Evolutionary conservation across 1,284 basidiomycete species (phyloP).

Genomic region (Sporisorium graminicola): DNA sequence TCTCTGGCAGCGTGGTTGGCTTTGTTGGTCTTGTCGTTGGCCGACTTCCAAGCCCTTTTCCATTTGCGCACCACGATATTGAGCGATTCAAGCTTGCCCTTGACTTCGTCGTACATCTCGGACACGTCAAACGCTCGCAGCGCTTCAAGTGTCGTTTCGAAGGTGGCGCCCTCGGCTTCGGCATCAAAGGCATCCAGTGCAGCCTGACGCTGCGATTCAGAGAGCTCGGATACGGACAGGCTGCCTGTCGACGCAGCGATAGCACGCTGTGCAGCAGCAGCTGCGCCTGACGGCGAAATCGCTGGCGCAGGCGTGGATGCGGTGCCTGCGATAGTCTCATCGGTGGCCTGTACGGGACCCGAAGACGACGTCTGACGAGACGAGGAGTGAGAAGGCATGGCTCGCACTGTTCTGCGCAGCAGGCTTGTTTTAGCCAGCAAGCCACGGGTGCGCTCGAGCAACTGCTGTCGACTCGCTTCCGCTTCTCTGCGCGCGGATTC

Average conservation of each 20-base stretch:
- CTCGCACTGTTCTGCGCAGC: constrained; percentile 46
- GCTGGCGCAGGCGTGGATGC: constrained; percentile 15
- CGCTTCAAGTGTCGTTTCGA: constrained; percentile 71
- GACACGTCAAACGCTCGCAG: constrained; percentile 78
- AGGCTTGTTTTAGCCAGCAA: constrained; percentile 41
- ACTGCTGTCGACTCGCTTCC: constrained; percentile 48
- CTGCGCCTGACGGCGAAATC: constrained; percentile 10
- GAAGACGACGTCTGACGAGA: constrained; percentile 43
- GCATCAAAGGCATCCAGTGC: constrained; percentile 55
- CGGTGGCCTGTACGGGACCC: constrained; percentile 6
- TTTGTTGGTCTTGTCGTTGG: constrained; percentile 81
- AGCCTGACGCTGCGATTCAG: constrained; percentile 49
- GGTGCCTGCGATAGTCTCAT: constrained; percentile 10
- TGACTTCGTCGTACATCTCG: constrained; percentile 83
- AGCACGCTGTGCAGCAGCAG: constrained; percentile 32
- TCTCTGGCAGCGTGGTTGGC: constrained; percentile 71
- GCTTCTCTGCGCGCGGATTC: constrained; percentile 48
- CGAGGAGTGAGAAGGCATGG: constrained; percentile 55
- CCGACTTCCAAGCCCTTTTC: constrained; percentile 84
- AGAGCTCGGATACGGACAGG: constrained; percentile 39
- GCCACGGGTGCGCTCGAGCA: constrained; percentile 45
- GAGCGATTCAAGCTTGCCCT: constrained; percentile 75
- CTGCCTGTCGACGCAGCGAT: constrained; percentile 43
- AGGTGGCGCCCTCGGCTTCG: constrained; percentile 33
- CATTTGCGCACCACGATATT: constrained; percentile 89